Evolutionary conservation across 2,329 filamentous ascomycete species (phyloP).

Genomic region (Knufia petricola): DNA sequence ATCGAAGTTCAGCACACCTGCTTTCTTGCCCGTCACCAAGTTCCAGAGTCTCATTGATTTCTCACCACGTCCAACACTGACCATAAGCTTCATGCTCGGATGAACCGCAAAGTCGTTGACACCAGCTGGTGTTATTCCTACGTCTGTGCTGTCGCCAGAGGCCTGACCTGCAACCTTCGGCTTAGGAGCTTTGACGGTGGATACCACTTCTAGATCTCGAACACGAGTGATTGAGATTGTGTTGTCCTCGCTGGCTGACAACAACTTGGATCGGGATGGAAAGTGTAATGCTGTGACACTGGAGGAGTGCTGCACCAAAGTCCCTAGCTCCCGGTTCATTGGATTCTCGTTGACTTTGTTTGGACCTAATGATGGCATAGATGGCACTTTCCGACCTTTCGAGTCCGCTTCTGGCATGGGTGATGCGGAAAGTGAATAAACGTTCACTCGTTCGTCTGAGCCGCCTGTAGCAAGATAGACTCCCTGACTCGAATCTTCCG

Average conservation of each 20-base stretch:
- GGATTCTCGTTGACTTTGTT: constrained; percentile 73
- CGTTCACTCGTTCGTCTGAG: constrained; percentile 88
- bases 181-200: constrained; percentile 77
- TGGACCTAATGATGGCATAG: constrained; percentile 58
- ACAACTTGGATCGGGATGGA: constrained; percentile 74
- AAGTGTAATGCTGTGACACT: constrained; percentile 73
- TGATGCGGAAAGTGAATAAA: constrained; percentile 76
- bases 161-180: constrained; percentile 72
- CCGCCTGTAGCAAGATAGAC: constrained; percentile 82
- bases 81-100: constrained; percentile 92
- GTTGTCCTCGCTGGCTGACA: constrained; percentile 83
- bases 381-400: constrained; percentile 35
- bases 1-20: constrained; percentile 79
- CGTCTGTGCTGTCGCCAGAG: constrained; percentile 78
- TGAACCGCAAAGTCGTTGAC: constrained; percentile 94
- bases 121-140: constrained; percentile 71
- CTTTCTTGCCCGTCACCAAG: constrained; percentile 89
- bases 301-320: constrained; percentile 74
- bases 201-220: constrained; percentile 80
- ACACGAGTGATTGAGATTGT: constrained; percentile 80
- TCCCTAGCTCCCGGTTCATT: constrained; percentile 79
- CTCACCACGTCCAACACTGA: constrained; percentile 83
- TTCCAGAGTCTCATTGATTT: constrained; percentile 93
- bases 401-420: constrained; percentile 48
- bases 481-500: constrained; percentile 59